Evolutionary conservation across 148 eudicot species (phyloP), one percentile per base, ranked within the genome.

Genomic region (Fagopyrum esculentum): DNA sequence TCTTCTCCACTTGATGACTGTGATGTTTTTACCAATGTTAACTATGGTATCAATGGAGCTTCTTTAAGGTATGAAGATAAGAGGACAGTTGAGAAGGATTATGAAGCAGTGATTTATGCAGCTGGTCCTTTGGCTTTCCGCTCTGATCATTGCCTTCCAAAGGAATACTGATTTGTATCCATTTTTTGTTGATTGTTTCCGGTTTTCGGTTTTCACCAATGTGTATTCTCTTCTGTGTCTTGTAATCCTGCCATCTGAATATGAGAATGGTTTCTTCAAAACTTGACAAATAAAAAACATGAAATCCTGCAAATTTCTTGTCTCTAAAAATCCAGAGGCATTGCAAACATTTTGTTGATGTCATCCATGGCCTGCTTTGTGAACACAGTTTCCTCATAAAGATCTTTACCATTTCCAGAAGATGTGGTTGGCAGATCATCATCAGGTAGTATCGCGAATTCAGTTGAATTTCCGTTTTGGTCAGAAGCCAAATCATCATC

Each of bases 311-410:
- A 66, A 40, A 40, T 40, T 66, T 19, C 46, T 12, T 35, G 19
- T 3, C 54, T 63, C 82, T 75, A 92, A 66, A 92, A 88, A 78
- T 92, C 95, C 49, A 90, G 75, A 69, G 95, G 97, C 93, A 88
- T 88, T 59, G 80, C 77, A 77, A 92, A 92, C 85, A 92, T 81
- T 66, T 86, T 79, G 78, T 88, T 87, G 63, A 92, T 92, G 59
- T 92, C 97, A 75, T 80, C 96, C 88, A 92, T 85, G 63, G 98
- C 98, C 81, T 87, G 89, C 85, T 90, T 92, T 70, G 93, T 95
- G 83, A 87, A 90, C 66, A 90, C 71, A 8, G 99, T 95, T 74
- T 83, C 89, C 84, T 95, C 99, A 61, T 87, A 87, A 77, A 95
- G 80, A 74, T 89, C 74, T 40, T 66, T 66, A n/a, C 63, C 84